Evolutionary conservation across 805 yeast genomes (phyloP).

Genomic region (Lachancea sp.): DNA sequence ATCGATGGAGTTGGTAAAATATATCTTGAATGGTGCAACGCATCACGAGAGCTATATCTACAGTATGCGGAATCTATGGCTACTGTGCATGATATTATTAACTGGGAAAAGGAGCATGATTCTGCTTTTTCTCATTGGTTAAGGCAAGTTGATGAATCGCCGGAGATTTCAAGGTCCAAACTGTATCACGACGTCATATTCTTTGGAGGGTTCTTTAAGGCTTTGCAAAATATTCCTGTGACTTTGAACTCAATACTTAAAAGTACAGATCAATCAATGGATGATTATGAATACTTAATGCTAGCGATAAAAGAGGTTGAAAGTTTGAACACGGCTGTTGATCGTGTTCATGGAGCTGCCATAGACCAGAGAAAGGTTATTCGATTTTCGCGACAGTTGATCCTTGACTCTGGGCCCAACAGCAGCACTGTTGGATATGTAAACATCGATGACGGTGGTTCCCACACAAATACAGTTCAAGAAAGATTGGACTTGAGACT

Average conservation of each 20-base stretch:
- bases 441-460: constrained; percentile 14
- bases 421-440: constrained; percentile 25
- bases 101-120: constrained; percentile 39
- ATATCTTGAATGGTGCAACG: constrained; percentile 56
- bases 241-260: constrained; percentile 55
- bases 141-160: constrained; percentile 43
- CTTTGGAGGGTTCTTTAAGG: constrained; percentile 50
- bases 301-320: constrained; percentile 51
- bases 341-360: constrained; percentile 55
- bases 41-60: constrained; percentile 48
- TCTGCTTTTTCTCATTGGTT: constrained; percentile 54
- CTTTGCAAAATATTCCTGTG: constrained; percentile 52
- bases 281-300: constrained; percentile 46
- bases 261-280: constrained; percentile 40
- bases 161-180: constrained; percentile 36
- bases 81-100: constrained; percentile 49
- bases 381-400: constrained; percentile 38
- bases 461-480: constrained; percentile 5
- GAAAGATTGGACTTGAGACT: constrained; percentile 41
- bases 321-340: constrained; percentile 50
- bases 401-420: constrained; percentile 18
- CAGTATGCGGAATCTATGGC: constrained; percentile 58
- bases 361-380: constrained; percentile 51
- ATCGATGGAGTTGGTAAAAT: constrained; percentile 58
- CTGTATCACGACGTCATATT: constrained; percentile 50